A percentile compares a stretch with the other conserved stretches of the same genome.
These are phyloP conservation scores for Hydnomerulius pinastri DNA, from an alignment of 768 basidiomycete species.

Conservation along the genomic window DNA sequence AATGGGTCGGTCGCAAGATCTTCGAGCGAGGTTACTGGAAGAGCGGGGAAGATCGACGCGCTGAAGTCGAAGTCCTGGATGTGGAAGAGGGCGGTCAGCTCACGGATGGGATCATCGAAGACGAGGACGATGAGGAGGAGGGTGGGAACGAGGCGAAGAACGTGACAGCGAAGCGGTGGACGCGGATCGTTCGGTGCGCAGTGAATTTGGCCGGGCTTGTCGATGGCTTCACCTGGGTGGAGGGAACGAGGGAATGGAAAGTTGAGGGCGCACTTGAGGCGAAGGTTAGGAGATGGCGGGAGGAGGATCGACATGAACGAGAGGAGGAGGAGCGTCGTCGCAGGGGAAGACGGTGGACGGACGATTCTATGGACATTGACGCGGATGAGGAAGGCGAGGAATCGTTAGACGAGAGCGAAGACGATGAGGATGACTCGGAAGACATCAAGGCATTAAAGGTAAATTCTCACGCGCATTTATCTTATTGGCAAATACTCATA, in stretches of 20 bases:
- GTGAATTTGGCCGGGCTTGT: slow-evolving; percentile 69
- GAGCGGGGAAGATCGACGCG: slow-evolving; percentile 59
- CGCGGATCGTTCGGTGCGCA: slow-evolving; percentile 68
- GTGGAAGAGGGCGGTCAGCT: slow-evolving; percentile 54
- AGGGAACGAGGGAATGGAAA: slow-evolving; percentile 60
- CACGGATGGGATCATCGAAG: slow-evolving; percentile 82
- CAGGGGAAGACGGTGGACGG: slow-evolving; percentile 60
- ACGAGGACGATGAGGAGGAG: slow-evolving; percentile 62
- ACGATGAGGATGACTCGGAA: slow-evolving; percentile 68
- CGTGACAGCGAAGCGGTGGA: slow-evolving; percentile 66
- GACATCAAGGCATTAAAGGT: slow-evolving; percentile 85
- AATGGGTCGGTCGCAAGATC: slow-evolving; percentile 89
- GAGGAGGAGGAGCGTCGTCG: slow-evolving; percentile 70
- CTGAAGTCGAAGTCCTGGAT: slow-evolving; percentile 82
- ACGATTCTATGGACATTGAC: slow-evolving; percentile 75
- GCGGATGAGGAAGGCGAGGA: slow-evolving; percentile 51
- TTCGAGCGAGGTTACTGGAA: slow-evolving; percentile 97
- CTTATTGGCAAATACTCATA: slow-evolving; percentile 9
- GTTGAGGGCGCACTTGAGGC: slow-evolving; percentile 65
- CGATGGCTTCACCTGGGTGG: slow-evolving; percentile 72
- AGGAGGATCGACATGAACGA: slow-evolving; percentile 65
- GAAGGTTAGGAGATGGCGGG: slow-evolving; percentile 70
- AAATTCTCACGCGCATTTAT: slow-evolving; percentile 14
- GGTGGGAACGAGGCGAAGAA: slow-evolving; percentile 21
- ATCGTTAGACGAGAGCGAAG: slow-evolving; percentile 43